Base-by-base conservation (phyloP, 805 yeast genomes). In the Clavispora fructus region DNA sequence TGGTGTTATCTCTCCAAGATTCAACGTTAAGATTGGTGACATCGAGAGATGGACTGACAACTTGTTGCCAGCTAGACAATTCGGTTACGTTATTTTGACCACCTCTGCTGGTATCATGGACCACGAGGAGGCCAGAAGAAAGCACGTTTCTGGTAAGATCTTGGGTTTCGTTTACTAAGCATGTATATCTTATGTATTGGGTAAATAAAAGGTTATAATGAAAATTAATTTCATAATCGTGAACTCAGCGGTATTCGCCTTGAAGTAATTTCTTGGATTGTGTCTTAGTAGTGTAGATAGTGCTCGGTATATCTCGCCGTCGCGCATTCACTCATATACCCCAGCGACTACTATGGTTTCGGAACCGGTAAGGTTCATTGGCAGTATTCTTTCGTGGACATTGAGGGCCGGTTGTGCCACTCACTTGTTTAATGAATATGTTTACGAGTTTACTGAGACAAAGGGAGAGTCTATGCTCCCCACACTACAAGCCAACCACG, bases 71-170 rank as follows among this genome's bases (percentile, higher is more conserved):
- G 96, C 98, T 61, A 89, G 98, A 86, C 98, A 91, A 79, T 92
- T 91, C 70, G 98, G 98, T 80, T 90, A 76, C 85, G 91, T 91
- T 70, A 87, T 91, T 77, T 83, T 91, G 74, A 92, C 98, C 78
- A 91, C 98, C 65, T 92, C 97, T 67, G 97, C 97, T 66, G 98
- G 98, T 80, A 91, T 91, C 68, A 90, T 91, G 96, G 97, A 92
- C 84, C 98, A 91, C 82, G 97, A 92, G 83, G 97, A 91, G 82
- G 98, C 98, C 69, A 88, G 96, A 85, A 87, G 97, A 85, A 92
- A 91, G 87, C 97, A 91, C 81, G 97, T 91, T 65, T 89, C 97
- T 64, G 98, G 98, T 77, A 91, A 91, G 85, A 87, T 91, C 77
- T 86, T 91, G 71, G 98, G 97, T 73, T 91, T 88, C 82, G 97